These are phyloP conservation scores for Oenanthe sinensis DNA, from an alignment of 129 eudicot genomes.

Conservation along the genomic window DNA sequence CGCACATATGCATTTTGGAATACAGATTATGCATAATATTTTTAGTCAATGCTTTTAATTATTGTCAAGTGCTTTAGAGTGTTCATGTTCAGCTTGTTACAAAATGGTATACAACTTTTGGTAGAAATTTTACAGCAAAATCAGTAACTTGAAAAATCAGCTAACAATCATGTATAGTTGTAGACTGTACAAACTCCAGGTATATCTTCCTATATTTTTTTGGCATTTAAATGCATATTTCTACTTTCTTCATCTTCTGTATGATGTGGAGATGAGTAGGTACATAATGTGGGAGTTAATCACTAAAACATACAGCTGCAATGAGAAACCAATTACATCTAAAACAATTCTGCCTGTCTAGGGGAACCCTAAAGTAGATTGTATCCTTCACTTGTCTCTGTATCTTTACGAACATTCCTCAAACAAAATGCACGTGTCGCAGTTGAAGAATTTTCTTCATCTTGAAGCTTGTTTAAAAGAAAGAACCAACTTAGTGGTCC, in stretches of 20 bases:
- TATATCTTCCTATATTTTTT: background rate
- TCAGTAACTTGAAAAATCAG: background rate
- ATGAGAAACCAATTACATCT: background rate
- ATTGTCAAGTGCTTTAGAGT: too few species aligned
- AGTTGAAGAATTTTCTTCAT: background rate
- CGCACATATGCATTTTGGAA: too few species aligned
- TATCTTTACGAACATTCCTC: background rate
- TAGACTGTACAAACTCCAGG: conserved; percentile 1
- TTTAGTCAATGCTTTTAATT: too few species aligned
- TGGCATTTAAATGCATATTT: background rate
- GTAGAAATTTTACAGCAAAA: background rate
- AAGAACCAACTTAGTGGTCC: background rate
- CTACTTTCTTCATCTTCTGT: background rate
- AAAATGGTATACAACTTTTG: background rate
- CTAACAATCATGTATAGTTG: background rate
- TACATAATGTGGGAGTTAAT: background rate
- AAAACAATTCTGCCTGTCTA: background rate
- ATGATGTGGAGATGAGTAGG: background rate
- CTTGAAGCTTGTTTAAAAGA: background rate
- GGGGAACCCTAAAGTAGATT: background rate
- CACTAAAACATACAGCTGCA: background rate
- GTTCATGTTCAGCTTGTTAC: too few species aligned
- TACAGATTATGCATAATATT: too few species aligned
- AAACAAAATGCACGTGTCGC: background rate
- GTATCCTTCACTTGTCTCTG: background rate